Conservation (phyloP, 1,139 yeast genomes). For the Geotrichum bryndzae region DNA sequence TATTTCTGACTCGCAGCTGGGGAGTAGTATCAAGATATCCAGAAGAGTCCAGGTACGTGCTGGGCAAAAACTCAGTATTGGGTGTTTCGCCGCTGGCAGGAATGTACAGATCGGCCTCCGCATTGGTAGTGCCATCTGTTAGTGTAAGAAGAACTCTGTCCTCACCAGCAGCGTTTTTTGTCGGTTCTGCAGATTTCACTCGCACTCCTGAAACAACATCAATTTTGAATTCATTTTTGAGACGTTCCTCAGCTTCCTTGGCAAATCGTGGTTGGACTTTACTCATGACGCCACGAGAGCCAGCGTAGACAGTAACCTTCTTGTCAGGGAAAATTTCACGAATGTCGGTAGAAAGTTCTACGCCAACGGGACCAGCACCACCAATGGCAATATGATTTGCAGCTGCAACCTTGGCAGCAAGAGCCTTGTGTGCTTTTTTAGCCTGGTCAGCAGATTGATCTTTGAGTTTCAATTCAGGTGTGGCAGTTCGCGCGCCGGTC, state of each 20-base stretch:
- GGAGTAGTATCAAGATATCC: neutral
- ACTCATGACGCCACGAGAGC: slow-evolving; percentile 4
- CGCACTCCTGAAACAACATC: neutral
- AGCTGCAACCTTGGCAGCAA: neutral
- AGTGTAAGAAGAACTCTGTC: neutral
- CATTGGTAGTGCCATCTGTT: slow-evolving; percentile 4
- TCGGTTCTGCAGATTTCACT: neutral
- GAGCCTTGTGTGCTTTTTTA: neutral
- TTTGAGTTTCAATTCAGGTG: slow-evolving; percentile 1
- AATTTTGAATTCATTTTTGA: neutral
- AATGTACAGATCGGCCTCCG: slow-evolving; percentile 2
- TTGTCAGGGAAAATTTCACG: slow-evolving; percentile 8
- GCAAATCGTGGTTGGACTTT: neutral
- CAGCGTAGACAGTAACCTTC: slow-evolving; percentile 6
- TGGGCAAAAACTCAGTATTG: slow-evolving; percentile 9
- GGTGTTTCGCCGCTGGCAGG: slow-evolving; percentile 8
- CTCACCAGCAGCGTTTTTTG: neutral
- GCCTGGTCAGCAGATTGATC: slow-evolving; percentile 42
- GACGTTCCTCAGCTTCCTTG: neutral
- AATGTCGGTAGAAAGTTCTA: slow-evolving; percentile 9
- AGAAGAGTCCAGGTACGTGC: neutral
- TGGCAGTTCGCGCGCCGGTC: slow-evolving; percentile 6
- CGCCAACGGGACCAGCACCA: slow-evolving; percentile 9
- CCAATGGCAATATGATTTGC: slow-evolving; percentile 10
- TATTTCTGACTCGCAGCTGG: neutral